These are phyloP conservation scores for Coemansia sp. DNA, from an alignment of 192 early-diverging fungal genomes.

Conservation along the genomic window DNA sequence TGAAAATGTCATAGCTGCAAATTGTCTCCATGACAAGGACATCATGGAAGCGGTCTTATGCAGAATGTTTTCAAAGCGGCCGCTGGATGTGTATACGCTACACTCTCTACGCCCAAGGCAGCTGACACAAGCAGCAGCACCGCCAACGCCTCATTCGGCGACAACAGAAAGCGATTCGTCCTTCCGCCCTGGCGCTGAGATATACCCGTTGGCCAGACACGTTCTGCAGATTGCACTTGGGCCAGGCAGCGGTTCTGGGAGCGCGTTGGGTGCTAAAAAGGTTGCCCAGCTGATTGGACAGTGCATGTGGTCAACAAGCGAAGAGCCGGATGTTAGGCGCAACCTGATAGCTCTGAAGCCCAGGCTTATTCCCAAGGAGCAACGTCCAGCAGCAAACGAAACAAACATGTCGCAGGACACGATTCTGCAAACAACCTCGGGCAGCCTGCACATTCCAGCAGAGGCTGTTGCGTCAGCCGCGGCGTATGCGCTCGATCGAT, in stretches of 20 bases:
- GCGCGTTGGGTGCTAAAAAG: neutral
- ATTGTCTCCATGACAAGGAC: conserved; percentile 15
- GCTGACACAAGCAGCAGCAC: conserved; percentile 11
- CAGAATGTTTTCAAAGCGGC: conserved; percentile 26
- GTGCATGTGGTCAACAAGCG: conserved; percentile 35
- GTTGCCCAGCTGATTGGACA: conserved; percentile 15
- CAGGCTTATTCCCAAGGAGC: conserved; percentile 42
- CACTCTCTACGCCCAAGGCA: conserved; percentile 35
- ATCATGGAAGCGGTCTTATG: conserved; percentile 8
- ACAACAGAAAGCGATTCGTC: conserved; percentile 11
- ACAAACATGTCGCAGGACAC: conserved; percentile 16
- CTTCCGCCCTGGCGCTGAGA: conserved; percentile 40
- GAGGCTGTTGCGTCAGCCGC: conserved; percentile 32
- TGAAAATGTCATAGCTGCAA: conserved; percentile 19
- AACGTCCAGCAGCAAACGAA: conserved; percentile 23
- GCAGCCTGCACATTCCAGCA: conserved; percentile 22
- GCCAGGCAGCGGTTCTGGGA: neutral
- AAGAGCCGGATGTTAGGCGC: conserved; percentile 43
- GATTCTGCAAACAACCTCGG: conserved; percentile 34
- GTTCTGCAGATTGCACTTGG: conserved; percentile 22
- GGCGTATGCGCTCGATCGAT: conserved; percentile 45
- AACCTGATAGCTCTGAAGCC: conserved; percentile 46
- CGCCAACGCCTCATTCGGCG: conserved; percentile 6
- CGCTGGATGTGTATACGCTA: conserved; percentile 39
- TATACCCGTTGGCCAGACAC: conserved; percentile 29